phyloP scores from a whole-genome alignment of 345 rosid species.

The Arabidopsis suecica region DNA sequence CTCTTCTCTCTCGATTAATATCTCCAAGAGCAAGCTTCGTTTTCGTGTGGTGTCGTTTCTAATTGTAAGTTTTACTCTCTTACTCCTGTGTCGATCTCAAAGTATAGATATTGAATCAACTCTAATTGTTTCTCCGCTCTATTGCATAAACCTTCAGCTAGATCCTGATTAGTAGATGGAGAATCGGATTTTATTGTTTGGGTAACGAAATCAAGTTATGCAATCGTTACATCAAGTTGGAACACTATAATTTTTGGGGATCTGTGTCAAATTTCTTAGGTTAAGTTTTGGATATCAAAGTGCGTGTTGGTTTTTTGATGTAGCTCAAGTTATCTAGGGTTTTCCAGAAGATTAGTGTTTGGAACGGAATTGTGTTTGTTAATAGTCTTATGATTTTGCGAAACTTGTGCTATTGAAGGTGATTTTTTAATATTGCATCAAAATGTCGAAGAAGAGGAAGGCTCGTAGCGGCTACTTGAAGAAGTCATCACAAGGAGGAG shows the following conservation, averaged over 20 bases:
- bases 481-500: conserved; percentile 24
- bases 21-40: not conserved
- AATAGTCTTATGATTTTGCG: not conserved
- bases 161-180: not conserved
- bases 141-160: not conserved
- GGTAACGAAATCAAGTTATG: not conserved
- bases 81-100: not conserved
- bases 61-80: conserved; percentile 20
- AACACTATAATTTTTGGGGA: not conserved
- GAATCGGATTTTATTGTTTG: not conserved
- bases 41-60: conserved; percentile 7
- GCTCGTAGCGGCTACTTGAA: conserved; percentile 31
- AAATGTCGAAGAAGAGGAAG: conserved; percentile 48
- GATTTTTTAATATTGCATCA: not conserved
- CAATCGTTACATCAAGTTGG: not conserved
- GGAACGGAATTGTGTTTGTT: conserved; percentile 2
- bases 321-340: not conserved
- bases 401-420: conserved; percentile 17
- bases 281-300: not conserved
- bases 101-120: not conserved
- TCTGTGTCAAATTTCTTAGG: not conserved
- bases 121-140: conserved; percentile 12
- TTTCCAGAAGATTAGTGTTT: not conserved
- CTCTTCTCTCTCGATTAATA: not conserved
- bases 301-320: not conserved